phyloP scores from a whole-genome alignment of 768 basidiomycete species.

The Rhizopogon rudus region DNA sequence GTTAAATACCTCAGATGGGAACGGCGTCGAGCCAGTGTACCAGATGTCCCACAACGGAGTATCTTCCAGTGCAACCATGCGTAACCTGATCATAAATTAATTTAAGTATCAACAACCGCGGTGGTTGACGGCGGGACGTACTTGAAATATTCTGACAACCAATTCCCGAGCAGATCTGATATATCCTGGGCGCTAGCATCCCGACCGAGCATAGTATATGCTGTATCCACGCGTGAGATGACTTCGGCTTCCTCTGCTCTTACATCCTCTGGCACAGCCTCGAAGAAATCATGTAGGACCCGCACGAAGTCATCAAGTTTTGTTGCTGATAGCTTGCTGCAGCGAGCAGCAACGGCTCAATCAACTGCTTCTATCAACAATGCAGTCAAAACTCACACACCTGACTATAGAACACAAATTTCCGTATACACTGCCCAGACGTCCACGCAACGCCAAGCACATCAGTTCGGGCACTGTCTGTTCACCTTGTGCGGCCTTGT shows the following conservation, averaged over 20 bases:
- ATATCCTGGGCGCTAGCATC: constrained; percentile 15
- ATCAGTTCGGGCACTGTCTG: constrained; percentile 35
- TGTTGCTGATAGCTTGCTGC: constrained; percentile 36
- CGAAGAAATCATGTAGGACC: constrained; percentile 35
- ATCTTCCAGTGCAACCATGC: constrained; percentile 44
- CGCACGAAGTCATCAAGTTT: constrained; percentile 35
- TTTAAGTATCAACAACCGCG: not conserved
- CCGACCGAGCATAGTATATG: constrained; percentile 11
- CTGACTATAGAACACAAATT: constrained; percentile 42
- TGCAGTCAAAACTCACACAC: constrained; percentile 28
- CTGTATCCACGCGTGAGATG: constrained; percentile 19
- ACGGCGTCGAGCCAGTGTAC: constrained; percentile 62
- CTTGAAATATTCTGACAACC: constrained; percentile 50
- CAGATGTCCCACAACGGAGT: constrained; percentile 62
- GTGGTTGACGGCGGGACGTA: constrained; percentile 20
- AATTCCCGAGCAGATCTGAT: constrained; percentile 34
- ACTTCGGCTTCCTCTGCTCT: constrained; percentile 30
- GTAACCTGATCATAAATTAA: constrained; percentile 28
- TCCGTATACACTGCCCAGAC: constrained; percentile 37
- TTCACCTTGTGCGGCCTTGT: constrained; percentile 31
- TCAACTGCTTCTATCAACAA: constrained; percentile 11
- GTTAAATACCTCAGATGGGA: constrained; percentile 56
- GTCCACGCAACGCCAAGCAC: constrained; percentile 40
- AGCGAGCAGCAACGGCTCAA: not conserved
- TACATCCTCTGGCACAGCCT: constrained; percentile 24